Percentiles rank a stretch among this genome's conserved stretches.
Conservation (phyloP, 148 eudicot genomes). For the Chenopodium formosanum region DNA sequence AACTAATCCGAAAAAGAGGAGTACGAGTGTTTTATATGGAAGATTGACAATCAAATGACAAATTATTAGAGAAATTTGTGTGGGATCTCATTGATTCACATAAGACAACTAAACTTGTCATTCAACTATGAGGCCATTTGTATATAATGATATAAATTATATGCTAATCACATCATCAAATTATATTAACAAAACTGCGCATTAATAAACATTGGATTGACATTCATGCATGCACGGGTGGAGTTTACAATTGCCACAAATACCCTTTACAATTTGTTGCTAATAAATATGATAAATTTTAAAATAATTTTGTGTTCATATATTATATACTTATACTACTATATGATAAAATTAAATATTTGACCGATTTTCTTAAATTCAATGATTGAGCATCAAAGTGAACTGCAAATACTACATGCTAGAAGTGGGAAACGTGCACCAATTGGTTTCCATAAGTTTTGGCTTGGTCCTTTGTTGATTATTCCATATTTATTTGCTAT, state of each 20-base stretch:
- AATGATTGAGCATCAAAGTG: conserved; percentile 15
- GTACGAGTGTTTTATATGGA: background rate
- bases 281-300: too few relatives aligned
- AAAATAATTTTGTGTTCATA: too few relatives aligned
- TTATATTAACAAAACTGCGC: too few relatives aligned
- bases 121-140: background rate
- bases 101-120: conserved; percentile 1
- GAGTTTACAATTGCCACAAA: background rate
- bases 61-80: background rate
- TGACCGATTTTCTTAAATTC: conserved; percentile 15
- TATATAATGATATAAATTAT: background rate
- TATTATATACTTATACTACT: too few relatives aligned
- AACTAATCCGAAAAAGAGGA: background rate
- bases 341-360: background rate
- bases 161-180: conserved; percentile 21
- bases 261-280: background rate
- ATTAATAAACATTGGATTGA: background rate
- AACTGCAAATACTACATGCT: background rate
- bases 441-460: background rate
- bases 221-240: conserved; percentile 6
- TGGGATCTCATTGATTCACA: background rate
- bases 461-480: background rate
- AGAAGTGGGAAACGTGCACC: conserved; percentile 12
- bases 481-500: background rate
- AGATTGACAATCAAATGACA: background rate